Conservation (phyloP, 805 yeast species). For the Yamadazyma scolyti region DNA sequence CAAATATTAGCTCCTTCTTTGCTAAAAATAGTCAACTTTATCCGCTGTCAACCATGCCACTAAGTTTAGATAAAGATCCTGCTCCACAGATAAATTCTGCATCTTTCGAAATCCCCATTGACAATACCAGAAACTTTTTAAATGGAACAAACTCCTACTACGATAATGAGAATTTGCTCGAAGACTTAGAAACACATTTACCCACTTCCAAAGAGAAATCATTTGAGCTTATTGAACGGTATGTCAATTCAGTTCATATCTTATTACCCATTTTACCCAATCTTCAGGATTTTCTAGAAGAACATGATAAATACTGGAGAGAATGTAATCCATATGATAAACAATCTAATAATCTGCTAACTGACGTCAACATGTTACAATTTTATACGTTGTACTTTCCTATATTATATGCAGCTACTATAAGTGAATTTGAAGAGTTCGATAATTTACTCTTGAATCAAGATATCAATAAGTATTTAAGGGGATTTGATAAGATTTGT, state of each 20-base stretch:
- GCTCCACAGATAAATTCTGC: conserved; percentile 3
- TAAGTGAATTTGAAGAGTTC: conserved; percentile 56
- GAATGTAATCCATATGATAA: conserved; percentile 15
- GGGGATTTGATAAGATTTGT: conserved; percentile 47
- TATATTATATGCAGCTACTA: conserved; percentile 54
- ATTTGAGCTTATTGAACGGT: conserved; percentile 45
- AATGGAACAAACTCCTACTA: conserved; percentile 39
- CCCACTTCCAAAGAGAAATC: conserved; percentile 44
- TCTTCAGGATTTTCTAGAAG: conserved; percentile 37
- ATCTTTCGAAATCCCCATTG: conserved; percentile 7
- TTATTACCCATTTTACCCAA: conserved; percentile 51
- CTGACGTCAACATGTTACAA: conserved; percentile 36
- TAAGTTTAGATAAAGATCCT: background rate
- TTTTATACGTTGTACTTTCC: conserved; percentile 52
- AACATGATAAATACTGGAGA: conserved; percentile 51
- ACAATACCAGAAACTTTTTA: conserved; percentile 16
- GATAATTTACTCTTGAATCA: conserved; percentile 44
- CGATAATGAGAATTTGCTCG: conserved; percentile 29
- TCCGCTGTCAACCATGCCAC: conserved; percentile 4
- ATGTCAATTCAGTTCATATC: conserved; percentile 51
- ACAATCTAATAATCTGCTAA: conserved; percentile 12
- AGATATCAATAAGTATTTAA: conserved; percentile 48
- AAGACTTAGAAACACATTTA: conserved; percentile 38
- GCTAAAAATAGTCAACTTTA: conserved; percentile 11
- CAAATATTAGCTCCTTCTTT: conserved; percentile 11